A percentile compares a stretch with the other conserved stretches of the same genome.
Evolutionary conservation across 371 early-diverging fungal species (phyloP).

Genomic region (Fennellomyces sp.): DNA sequence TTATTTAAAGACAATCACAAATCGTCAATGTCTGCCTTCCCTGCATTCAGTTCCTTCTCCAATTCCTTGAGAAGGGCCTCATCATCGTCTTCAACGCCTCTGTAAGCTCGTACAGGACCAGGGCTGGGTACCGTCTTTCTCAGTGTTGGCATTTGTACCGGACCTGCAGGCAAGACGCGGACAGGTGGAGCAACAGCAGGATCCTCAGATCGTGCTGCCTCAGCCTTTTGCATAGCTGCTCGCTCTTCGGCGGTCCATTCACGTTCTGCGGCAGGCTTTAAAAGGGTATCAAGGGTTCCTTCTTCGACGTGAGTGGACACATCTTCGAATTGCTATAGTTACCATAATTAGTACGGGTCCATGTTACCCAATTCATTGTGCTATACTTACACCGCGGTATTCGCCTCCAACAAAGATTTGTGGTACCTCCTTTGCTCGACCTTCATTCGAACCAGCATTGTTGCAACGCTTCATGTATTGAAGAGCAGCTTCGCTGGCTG

Average conservation of each 20-base stretch:
- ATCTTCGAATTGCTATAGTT: constrained; percentile 23
- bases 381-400: constrained; percentile 37
- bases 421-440: constrained; percentile 26
- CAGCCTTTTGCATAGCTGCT: constrained; percentile 34
- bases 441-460: constrained; percentile 22
- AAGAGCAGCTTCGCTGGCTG: constrained; percentile 44
- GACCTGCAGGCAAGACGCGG: constrained; percentile 26
- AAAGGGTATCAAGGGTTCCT: constrained; percentile 8
- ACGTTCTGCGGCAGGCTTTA: constrained; percentile 14
- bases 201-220: constrained; percentile 13
- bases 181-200: constrained; percentile 17
- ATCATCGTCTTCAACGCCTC: constrained; percentile 45
- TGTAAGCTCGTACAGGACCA: constrained; percentile 30
- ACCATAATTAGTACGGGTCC: background rate
- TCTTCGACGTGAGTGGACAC: constrained; percentile 4
- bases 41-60: constrained; percentile 37
- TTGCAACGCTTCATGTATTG: constrained; percentile 44
- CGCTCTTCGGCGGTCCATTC: constrained; percentile 36
- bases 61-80: constrained; percentile 36
- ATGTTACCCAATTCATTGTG: constrained; percentile 14
- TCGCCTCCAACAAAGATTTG: constrained; percentile 48
- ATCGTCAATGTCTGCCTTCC: constrained; percentile 14
- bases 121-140: constrained; percentile 14
- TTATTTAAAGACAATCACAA: background rate
- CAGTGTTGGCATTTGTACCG: constrained; percentile 19